Conservation (phyloP, 176 grass and related monocot species). For the Hordeum marinum region DNA sequence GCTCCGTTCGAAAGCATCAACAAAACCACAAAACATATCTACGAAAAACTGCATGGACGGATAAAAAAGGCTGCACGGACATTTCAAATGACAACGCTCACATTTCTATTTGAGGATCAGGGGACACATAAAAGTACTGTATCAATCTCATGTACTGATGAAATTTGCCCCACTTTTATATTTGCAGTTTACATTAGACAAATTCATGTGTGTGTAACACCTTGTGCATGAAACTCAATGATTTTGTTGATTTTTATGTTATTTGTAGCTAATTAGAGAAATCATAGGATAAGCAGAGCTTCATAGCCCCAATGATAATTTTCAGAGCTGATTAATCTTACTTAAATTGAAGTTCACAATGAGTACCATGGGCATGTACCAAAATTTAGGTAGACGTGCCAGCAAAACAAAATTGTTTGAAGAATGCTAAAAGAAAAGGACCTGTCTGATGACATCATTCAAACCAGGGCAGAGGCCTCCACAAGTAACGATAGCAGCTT, state of each 20-base stretch:
- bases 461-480: slow-evolving; percentile 90
- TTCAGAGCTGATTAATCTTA: neutral
- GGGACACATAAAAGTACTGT: neutral
- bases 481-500: slow-evolving; percentile 91
- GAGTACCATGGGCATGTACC: neutral
- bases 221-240: neutral
- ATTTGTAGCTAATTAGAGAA: neutral
- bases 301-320: slow-evolving; percentile 2
- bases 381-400: neutral
- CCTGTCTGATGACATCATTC: slow-evolving; percentile 95
- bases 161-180: neutral
- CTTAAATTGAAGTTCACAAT: neutral
- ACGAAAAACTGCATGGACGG: neutral
- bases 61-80: neutral
- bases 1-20: neutral
- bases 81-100: neutral
- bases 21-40: neutral
- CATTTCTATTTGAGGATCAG: neutral
- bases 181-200: neutral
- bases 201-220: neutral
- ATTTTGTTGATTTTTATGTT: neutral
- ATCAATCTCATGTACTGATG: neutral
- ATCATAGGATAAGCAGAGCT: slow-evolving; percentile 6
- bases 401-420: slow-evolving; percentile 4
- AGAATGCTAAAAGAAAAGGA: slow-evolving; percentile 22